Evolutionary conservation across 2,329 filamentous ascomycete species (phyloP).

Genomic region (Dactylellina leptospora): DNA sequence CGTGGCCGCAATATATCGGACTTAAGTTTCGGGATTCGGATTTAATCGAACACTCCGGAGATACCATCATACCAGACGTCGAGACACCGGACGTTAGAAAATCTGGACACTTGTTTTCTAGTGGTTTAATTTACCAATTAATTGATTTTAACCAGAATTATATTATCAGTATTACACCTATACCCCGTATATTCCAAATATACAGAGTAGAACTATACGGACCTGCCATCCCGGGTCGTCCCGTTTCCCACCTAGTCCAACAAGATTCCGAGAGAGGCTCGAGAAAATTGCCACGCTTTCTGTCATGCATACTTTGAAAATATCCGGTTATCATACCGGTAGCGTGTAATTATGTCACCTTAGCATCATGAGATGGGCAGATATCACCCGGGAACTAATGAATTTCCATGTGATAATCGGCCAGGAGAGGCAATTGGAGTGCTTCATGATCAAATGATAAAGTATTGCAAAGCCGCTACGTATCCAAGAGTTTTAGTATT

Average conservation of each 20-base stretch:
- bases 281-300: constrained; percentile 1
- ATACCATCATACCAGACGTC: too few relatives aligned
- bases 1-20: too few relatives aligned
- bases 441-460: constrained; percentile 4
- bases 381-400: background rate
- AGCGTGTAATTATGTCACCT: background rate
- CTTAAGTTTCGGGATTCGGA: too few relatives aligned
- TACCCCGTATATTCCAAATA: too few relatives aligned
- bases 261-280: background rate
- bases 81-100: too few relatives aligned
- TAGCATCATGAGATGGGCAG: background rate
- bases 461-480: background rate
- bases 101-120: too few relatives aligned
- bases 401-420: constrained; percentile 2
- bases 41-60: too few relatives aligned
- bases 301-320: background rate
- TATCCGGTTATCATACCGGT: background rate
- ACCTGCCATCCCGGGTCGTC: background rate
- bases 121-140: too few relatives aligned
- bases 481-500: background rate
- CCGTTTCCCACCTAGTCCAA: background rate
- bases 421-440: background rate
- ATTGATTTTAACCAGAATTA: too few relatives aligned
- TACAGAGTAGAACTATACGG: too few relatives aligned
- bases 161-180: too few relatives aligned